Conservation (phyloP, 768 basidiomycete genomes). For the Melanogaster broomeanus region DNA sequence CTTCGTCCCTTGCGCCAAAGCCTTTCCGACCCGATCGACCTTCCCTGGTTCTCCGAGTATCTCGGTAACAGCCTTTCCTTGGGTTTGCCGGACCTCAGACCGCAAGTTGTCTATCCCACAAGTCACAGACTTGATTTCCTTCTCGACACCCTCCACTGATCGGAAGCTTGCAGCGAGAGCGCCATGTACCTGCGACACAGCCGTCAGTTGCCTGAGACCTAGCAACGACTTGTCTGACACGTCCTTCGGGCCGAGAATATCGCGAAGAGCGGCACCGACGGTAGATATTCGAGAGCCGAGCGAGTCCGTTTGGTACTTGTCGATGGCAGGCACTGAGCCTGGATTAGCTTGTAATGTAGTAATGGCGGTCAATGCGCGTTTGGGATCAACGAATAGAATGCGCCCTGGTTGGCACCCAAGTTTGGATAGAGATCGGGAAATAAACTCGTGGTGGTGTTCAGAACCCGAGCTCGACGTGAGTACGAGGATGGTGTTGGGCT, state of each 20-base stretch:
- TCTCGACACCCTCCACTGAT: slow-evolving; percentile 30
- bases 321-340: slow-evolving; percentile 50
- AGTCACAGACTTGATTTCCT: slow-evolving; percentile 38
- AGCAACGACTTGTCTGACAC: slow-evolving; percentile 9
- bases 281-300: slow-evolving; percentile 58
- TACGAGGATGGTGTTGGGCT: slow-evolving; percentile 48
- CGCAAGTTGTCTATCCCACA: slow-evolving; percentile 39
- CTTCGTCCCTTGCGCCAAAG: slow-evolving; percentile 28
- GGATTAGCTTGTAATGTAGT: slow-evolving; percentile 47
- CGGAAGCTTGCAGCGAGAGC: slow-evolving; percentile 40
- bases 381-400: slow-evolving; percentile 56
- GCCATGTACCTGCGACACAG: slow-evolving; percentile 40
- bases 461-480: slow-evolving; percentile 32
- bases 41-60: slow-evolving; percentile 38
- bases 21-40: slow-evolving; percentile 23
- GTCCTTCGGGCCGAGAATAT: slow-evolving; percentile 10
- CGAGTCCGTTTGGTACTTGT: slow-evolving; percentile 65
- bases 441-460: slow-evolving; percentile 12
- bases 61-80: slow-evolving; percentile 35
- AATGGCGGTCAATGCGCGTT: slow-evolving; percentile 57
- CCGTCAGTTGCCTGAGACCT: slow-evolving; percentile 38
- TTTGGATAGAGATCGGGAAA: slow-evolving; percentile 22
- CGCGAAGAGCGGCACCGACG: slow-evolving; percentile 42
- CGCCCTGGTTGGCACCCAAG: slow-evolving; percentile 28
- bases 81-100: slow-evolving; percentile 40